Evolutionary conservation across 768 basidiomycete genomes (phyloP).

Genomic region (Pleurotus ostreatus): DNA sequence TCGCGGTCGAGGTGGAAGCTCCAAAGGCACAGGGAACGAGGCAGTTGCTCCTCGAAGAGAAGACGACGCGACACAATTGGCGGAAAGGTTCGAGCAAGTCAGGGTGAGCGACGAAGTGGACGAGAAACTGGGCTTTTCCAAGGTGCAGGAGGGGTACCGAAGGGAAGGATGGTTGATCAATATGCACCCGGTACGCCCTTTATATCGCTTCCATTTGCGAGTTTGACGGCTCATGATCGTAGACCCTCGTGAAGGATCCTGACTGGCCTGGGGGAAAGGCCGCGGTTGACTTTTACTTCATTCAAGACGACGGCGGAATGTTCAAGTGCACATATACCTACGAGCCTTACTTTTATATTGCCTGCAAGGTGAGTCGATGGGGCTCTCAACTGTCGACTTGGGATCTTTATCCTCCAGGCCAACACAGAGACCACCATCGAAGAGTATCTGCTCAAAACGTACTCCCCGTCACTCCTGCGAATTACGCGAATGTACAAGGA

Average conservation of each 20-base stretch:
- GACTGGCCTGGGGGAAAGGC: conserved; percentile 81
- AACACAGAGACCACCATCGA: conserved; percentile 89
- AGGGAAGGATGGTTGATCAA: conserved; percentile 95
- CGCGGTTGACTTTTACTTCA: conserved; percentile 95
- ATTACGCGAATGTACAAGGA: conserved; percentile 84
- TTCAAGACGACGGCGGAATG: conserved; percentile 93
- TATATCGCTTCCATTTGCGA: background rate
- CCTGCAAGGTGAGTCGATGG: conserved; percentile 67
- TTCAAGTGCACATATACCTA: conserved; percentile 93
- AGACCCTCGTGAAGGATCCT: conserved; percentile 87
- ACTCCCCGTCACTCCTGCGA: conserved; percentile 80
- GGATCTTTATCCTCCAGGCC: conserved; percentile 35
- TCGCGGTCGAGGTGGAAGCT: conserved; percentile 30
- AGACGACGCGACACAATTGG: conserved; percentile 86
- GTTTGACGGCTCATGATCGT: background rate
- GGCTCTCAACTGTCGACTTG: background rate
- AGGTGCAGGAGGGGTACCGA: conserved; percentile 72
- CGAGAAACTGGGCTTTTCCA: conserved; percentile 85
- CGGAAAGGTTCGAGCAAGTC: conserved; percentile 82
- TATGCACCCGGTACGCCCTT: conserved; percentile 84
- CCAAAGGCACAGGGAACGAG: too few species aligned
- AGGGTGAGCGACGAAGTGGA: conserved; percentile 82
- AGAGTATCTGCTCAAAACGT: conserved; percentile 93
- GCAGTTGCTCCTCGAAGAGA: conserved; percentile 51
- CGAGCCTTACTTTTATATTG: conserved; percentile 93